Percentiles rank a stretch among this genome's conserved stretches.
phyloP scores from a whole-genome alignment of 2,329 filamentous ascomycete genomes.

The Phyllosticta citribraziliensis region DNA sequence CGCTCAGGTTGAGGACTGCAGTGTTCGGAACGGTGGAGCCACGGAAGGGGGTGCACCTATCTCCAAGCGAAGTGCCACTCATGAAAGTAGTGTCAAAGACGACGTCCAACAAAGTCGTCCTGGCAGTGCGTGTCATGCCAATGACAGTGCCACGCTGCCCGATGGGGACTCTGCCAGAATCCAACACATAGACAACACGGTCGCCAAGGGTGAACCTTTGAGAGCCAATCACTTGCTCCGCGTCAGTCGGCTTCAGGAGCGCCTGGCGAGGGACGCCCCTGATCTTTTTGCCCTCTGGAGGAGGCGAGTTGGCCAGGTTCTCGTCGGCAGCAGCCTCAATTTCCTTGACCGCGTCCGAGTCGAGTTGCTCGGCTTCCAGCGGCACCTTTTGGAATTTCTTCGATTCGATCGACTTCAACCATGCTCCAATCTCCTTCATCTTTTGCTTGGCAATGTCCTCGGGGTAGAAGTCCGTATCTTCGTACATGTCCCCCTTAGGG shows the following conservation, averaged over 20 bases:
- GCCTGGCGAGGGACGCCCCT: slow-evolving; percentile 76
- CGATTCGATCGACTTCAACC: slow-evolving; percentile 84
- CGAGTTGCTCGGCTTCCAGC: slow-evolving; percentile 89
- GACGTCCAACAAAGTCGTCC: slow-evolving; percentile 74
- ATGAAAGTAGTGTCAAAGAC: slow-evolving; percentile 94
- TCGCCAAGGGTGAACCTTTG: slow-evolving; percentile 81
- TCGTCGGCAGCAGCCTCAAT: slow-evolving; percentile 70
- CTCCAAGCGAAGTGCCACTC: slow-evolving; percentile 87
- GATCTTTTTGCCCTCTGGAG: slow-evolving; percentile 57
- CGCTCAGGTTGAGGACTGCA: slow-evolving; percentile 79
- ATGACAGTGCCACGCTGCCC: slow-evolving; percentile 88
- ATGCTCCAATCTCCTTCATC: slow-evolving; percentile 87
- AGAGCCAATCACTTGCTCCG: slow-evolving; percentile 81
- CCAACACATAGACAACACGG: slow-evolving; percentile 83
- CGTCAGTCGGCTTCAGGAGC: slow-evolving; percentile 85
- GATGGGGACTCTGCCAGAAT: slow-evolving; percentile 90
- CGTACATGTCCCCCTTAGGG: slow-evolving; percentile 73
- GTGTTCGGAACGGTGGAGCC: slow-evolving; percentile 83
- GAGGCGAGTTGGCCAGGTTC: slow-evolving; percentile 42
- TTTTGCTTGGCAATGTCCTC: slow-evolving; percentile 61
- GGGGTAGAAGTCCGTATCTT: slow-evolving; percentile 78
- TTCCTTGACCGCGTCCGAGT: slow-evolving; percentile 75
- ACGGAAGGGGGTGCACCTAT: slow-evolving; percentile 84
- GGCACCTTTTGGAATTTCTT: slow-evolving; percentile 94
- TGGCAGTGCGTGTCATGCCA: slow-evolving; percentile 80